Conservation (phyloP, 768 basidiomycete genomes). For the Boletus pseudopeckii region DNA sequence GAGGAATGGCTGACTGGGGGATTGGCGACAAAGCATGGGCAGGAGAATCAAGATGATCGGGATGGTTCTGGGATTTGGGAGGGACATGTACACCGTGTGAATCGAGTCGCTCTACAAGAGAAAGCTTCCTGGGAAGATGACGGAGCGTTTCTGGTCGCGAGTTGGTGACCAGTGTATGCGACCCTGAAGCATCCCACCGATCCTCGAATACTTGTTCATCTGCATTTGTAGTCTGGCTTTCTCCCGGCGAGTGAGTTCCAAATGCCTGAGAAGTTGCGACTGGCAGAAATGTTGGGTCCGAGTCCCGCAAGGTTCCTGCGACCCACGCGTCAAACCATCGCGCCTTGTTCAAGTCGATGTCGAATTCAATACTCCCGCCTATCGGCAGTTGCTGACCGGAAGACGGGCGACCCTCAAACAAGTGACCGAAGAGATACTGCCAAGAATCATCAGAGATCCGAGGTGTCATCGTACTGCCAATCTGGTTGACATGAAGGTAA, state of each 20-base stretch:
- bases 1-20: slow-evolving; percentile 57
- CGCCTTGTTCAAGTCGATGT: slow-evolving; percentile 73
- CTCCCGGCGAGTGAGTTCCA: slow-evolving; percentile 42
- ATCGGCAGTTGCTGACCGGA: slow-evolving; percentile 51
- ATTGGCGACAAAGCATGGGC: slow-evolving; percentile 54
- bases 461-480: slow-evolving; percentile 55
- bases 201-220: slow-evolving; percentile 41
- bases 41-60: slow-evolving; percentile 8
- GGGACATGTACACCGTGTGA: slow-evolving; percentile 37
- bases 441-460: slow-evolving; percentile 78
- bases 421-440: slow-evolving; percentile 66
- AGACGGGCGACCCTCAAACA: slow-evolving; percentile 43
- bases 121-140: slow-evolving; percentile 63
- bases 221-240: slow-evolving; percentile 47
- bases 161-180: slow-evolving; percentile 8
- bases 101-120: slow-evolving; percentile 65
- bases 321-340: slow-evolving; percentile 78
- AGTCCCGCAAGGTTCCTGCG: slow-evolving; percentile 47
- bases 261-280: slow-evolving; percentile 39
- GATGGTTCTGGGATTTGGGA: slow-evolving; percentile 20
- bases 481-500: slow-evolving; percentile 65
- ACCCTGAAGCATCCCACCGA: slow-evolving; percentile 27
- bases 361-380: slow-evolving; percentile 80
- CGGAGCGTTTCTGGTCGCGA: slow-evolving; percentile 36
- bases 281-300: slow-evolving; percentile 37